These are phyloP conservation scores for Mortierella sp. DNA, from an alignment of 371 early-diverging fungal species.

Conservation along the genomic window DNA sequence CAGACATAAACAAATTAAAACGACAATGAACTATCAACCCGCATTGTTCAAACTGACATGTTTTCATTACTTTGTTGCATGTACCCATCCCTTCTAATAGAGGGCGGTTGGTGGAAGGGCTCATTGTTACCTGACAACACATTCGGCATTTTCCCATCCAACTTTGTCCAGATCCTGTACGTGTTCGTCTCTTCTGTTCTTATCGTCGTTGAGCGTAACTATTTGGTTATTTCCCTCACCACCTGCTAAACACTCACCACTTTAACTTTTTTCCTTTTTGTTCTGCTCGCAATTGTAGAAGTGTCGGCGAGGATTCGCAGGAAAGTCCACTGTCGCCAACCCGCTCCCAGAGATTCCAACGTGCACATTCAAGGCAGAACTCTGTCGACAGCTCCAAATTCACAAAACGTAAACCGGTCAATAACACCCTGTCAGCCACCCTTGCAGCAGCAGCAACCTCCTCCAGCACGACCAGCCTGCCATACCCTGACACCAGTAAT, in stretches of 20 bases:
- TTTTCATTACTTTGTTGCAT: background rate
- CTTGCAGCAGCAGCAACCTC: background rate
- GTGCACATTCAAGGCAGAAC: constrained; percentile 32
- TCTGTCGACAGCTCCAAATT: constrained; percentile 44
- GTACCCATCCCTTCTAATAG: constrained; percentile 8
- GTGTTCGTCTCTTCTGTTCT: background rate
- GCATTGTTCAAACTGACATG: background rate
- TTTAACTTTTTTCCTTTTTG: background rate
- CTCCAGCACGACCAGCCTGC: constrained; percentile 14
- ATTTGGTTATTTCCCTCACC: background rate
- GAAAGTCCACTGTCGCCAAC: constrained; percentile 14
- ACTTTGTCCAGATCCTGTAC: constrained; percentile 54
- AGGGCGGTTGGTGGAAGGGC: constrained; percentile 57
- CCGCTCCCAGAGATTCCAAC: constrained; percentile 12
- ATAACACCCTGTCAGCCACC: background rate
- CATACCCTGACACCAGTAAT: constrained; percentile 8
- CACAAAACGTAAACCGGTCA: constrained; percentile 50
- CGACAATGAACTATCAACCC: background rate
- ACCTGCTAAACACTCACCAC: background rate
- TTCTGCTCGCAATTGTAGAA: background rate
- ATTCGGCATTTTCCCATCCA: constrained; percentile 52
- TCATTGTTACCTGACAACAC: constrained; percentile 21
- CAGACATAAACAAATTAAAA: background rate
- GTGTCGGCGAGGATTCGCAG: background rate
- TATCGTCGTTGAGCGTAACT: background rate